phyloP scores from a whole-genome alignment of 2,329 filamentous ascomycete species.

The Neopestalotiopsis rosae region DNA sequence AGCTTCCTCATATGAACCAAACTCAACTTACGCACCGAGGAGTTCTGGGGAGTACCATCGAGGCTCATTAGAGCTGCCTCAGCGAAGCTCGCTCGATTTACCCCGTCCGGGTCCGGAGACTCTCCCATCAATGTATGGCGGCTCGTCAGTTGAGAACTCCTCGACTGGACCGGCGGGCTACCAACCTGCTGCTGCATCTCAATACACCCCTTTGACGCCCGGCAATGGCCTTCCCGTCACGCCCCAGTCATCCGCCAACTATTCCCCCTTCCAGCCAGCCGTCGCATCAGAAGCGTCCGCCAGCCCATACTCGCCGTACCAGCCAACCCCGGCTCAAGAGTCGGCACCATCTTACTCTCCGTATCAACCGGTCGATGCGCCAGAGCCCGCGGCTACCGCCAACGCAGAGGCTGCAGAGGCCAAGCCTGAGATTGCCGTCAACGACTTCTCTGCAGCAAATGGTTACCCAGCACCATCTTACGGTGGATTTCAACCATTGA shows the following conservation, averaged over 20 bases:
- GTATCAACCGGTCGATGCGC: constrained; percentile 32
- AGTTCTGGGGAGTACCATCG: constrained; percentile 49
- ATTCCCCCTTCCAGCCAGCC: constrained; percentile 23
- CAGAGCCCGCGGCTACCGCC: constrained; percentile 21
- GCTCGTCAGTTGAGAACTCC: constrained; percentile 34
- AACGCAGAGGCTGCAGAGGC: constrained; percentile 19
- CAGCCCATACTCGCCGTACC: neutral
- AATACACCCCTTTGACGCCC: constrained; percentile 12
- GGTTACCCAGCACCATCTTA: constrained; percentile 54
- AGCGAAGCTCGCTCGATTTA: constrained; percentile 47
- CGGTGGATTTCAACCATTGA: constrained; percentile 54
- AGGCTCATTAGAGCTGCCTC: constrained; percentile 46
- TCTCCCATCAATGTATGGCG: constrained; percentile 34
- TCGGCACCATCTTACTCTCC: constrained; percentile 28
- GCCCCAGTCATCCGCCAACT: constrained; percentile 27
- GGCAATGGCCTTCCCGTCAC: constrained; percentile 13
- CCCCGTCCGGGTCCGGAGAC: constrained; percentile 46
- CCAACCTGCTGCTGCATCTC: constrained; percentile 25
- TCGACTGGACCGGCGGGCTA: constrained; percentile 38
- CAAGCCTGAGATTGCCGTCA: constrained; percentile 23
- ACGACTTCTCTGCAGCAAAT: constrained; percentile 25
- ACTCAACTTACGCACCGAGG: constrained; percentile 35
- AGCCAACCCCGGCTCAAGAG: neutral
- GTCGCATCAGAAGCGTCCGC: constrained; percentile 10
- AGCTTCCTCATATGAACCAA: constrained; percentile 42